These are phyloP conservation scores for Heterobasidion occidentale DNA, from an alignment of 1,284 basidiomycete species.

Conservation along the genomic window DNA sequence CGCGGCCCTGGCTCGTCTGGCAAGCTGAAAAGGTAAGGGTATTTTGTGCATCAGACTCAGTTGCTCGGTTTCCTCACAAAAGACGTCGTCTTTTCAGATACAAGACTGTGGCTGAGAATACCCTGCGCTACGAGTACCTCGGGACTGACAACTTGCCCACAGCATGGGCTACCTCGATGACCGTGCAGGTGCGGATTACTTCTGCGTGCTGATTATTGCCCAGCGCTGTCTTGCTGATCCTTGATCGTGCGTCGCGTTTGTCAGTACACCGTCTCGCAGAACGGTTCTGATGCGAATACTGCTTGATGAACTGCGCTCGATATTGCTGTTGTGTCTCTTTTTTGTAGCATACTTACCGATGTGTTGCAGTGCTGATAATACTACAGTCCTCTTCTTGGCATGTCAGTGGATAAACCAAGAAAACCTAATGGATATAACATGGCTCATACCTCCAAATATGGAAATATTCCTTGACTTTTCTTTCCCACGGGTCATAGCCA, in stretches of 20 bases:
- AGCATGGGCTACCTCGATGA: constrained; percentile 47
- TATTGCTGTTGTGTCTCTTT: too few species aligned
- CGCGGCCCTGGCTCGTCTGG: constrained; percentile 50
- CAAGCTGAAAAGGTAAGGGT: constrained; percentile 33
- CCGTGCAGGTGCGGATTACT: constrained; percentile 28
- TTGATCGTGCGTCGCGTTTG: neutral
- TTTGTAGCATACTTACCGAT: too few species aligned
- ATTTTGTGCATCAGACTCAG: neutral
- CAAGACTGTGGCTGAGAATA: constrained; percentile 19
- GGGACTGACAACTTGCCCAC: constrained; percentile 30
- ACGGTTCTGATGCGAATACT: neutral
- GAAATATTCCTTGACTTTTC: too few species aligned
- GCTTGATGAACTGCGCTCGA: too few species aligned
- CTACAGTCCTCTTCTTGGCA: too few species aligned
- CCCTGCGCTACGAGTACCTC: constrained; percentile 36
- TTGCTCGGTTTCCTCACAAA: neutral
- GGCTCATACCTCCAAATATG: too few species aligned
- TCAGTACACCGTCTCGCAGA: neutral
- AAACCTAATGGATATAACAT: too few species aligned
- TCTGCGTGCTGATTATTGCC: neutral
- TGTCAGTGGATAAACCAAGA: too few species aligned
- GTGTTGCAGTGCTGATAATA: too few species aligned
- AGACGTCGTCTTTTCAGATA: constrained; percentile 10
- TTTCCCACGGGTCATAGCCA: too few species aligned
- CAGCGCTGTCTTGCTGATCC: neutral